Evolutionary conservation across 345 rosid species (phyloP), one percentile per base, ranked within the genome.

Genomic region (Citrus australasica): DNA sequence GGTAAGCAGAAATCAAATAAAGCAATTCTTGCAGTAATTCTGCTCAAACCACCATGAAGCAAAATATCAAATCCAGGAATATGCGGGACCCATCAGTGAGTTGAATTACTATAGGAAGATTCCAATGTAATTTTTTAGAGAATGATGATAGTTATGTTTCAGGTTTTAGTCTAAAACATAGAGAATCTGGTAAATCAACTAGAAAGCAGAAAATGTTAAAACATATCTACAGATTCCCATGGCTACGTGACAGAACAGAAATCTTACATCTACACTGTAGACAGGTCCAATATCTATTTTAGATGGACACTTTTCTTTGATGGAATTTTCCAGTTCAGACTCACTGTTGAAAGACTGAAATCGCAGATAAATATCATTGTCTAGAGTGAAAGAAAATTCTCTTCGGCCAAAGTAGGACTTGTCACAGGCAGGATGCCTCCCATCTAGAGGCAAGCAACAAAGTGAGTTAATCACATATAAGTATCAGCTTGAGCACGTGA

Each of bases 231-330:
- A 33, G 40, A 66, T 64, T n/a, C 37, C 73, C 5, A 37, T 38
- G 25, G 27, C 37, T 64, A 9, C 17, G 11, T 32, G 37, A 22
- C 11, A 37, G 17, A 46, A 22, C 0, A 2, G 33, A 67, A 71
- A 74, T 53, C 92, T 89, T 87, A 94, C 98, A 86, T 90, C 93
- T 14, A 93, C 93, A 25, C 81, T 92, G 82, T 93, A 95, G 51
- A 93, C 92, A 67, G 99, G 94, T 5, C 98, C 98, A 9, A 93
- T 91, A 78, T 93, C 99, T 74, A 95, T 93, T 88, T 93, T 95
- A 83, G 86, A 83, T 0, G 98, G 99, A 59, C 87, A 92, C 51
- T 85, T 86, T 13, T 83, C 90, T 85, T 81, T 91, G 76, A 93
- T 87, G 21, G 94, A 75, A 38, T 71, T 85, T 78, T 95, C 97